Evolutionary conservation across 768 basidiomycete genomes (phyloP).

Genomic region (Panus rudis): DNA sequence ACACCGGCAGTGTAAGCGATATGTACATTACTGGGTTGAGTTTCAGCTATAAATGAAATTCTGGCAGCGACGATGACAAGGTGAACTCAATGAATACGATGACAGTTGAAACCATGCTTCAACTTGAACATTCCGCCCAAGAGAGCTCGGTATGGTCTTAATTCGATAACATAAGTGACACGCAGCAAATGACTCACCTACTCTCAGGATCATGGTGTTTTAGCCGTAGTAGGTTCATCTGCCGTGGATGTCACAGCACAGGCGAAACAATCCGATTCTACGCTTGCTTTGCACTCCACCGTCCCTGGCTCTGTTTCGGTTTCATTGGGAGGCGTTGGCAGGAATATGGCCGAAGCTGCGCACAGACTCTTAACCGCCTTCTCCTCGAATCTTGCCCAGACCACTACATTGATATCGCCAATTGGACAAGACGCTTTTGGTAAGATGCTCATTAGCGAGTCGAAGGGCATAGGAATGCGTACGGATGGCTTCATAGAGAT

Average conservation of each 20-base stretch:
- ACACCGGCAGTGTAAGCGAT: too few species aligned
- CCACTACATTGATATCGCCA: constrained; percentile 64
- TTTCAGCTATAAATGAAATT: too few species aligned
- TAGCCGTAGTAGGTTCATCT: constrained; percentile 78
- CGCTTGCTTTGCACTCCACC: constrained; percentile 57
- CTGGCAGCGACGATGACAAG: too few species aligned
- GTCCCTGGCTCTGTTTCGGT: constrained; percentile 69
- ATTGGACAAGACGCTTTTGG: constrained; percentile 78
- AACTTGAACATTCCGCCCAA: background rate
- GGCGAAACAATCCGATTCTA: constrained; percentile 28
- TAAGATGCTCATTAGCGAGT: constrained; percentile 51
- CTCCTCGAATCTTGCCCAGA: constrained; percentile 14
- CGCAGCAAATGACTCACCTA: background rate
- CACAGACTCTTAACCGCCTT: constrained; percentile 49
- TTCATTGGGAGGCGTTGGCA: constrained; percentile 82
- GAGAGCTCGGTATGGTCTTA: too few species aligned
- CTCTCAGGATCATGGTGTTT: too few species aligned
- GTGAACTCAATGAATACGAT: background rate
- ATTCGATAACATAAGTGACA: too few species aligned
- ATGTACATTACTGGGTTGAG: too few species aligned
- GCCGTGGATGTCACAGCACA: constrained; percentile 83
- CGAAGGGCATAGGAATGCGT: constrained; percentile 62
- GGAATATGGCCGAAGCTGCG: constrained; percentile 92
- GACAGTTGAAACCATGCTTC: background rate
- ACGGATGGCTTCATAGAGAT: constrained; percentile 64